Conservation (phyloP, 495 filamentous ascomycete species). For the Chaetomium tenue region DNA sequence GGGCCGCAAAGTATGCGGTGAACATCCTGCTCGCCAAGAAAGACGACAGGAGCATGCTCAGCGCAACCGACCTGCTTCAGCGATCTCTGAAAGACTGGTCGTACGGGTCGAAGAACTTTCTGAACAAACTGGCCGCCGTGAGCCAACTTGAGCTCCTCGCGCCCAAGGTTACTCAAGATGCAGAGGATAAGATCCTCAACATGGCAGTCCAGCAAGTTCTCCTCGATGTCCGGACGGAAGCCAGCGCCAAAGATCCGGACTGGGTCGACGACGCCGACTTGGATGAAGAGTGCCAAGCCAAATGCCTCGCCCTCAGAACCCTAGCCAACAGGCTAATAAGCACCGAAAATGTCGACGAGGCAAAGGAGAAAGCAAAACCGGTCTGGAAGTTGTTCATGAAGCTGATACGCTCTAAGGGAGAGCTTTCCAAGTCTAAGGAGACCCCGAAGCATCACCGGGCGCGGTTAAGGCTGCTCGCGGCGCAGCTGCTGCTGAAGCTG, state of each 20-base stretch:
- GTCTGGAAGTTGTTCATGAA: slow-evolving; percentile 77
- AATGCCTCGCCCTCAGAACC: slow-evolving; percentile 83
- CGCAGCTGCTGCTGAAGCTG: slow-evolving; percentile 79
- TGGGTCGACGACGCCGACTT: slow-evolving; percentile 69
- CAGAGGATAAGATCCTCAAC: slow-evolving; percentile 71
- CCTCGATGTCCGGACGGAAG: slow-evolving; percentile 60
- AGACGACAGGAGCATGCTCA: slow-evolving; percentile 75
- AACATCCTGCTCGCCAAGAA: slow-evolving; percentile 80
- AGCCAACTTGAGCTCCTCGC: slow-evolving; percentile 81
- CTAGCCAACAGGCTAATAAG: slow-evolving; percentile 84
- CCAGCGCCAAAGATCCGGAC: slow-evolving; percentile 49
- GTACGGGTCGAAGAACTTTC: slow-evolving; percentile 71
- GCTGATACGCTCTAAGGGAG: slow-evolving; percentile 70
- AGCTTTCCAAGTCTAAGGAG: slow-evolving; percentile 68
- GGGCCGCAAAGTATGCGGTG: slow-evolving; percentile 88
- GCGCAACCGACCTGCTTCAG: slow-evolving; percentile 76
- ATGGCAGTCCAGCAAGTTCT: slow-evolving; percentile 76
- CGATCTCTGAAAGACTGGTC: slow-evolving; percentile 72
- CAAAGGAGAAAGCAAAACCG: slow-evolving; percentile 61
- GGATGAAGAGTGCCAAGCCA: slow-evolving; percentile 80
- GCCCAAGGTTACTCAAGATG: slow-evolving; percentile 67
- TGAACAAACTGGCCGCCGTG: slow-evolving; percentile 80
- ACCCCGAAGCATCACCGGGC: slow-evolving; percentile 73
- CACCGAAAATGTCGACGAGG: slow-evolving; percentile 55
- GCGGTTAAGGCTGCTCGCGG: slow-evolving; percentile 76